A percentile compares a stretch with the other conserved stretches of the same genome.
These are phyloP conservation scores for Trichosporon coremiiforme DNA, from an alignment of 1,284 basidiomycete species.

Conservation along the genomic window DNA sequence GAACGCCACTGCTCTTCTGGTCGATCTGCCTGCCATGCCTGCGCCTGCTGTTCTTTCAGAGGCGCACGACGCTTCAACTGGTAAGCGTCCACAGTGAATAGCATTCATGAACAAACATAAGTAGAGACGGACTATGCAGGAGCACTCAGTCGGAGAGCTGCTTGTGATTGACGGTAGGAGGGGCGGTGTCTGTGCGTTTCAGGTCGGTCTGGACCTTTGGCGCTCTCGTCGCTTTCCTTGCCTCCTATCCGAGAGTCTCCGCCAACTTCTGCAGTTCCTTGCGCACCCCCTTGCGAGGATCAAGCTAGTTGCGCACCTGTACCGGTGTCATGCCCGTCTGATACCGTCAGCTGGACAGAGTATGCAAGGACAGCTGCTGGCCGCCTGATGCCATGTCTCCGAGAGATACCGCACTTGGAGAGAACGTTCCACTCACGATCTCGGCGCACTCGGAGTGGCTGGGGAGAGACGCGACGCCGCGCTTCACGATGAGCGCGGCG, in stretches of 20 bases:
- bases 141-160: too few relatives aligned
- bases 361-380: too few relatives aligned
- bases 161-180: too few relatives aligned
- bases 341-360: background rate
- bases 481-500: conserved; percentile 8
- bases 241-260: background rate
- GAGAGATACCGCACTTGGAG: too few relatives aligned
- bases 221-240: too few relatives aligned
- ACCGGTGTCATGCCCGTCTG: conserved; percentile 14
- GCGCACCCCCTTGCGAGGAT: conserved; percentile 10
- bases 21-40: background rate
- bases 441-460: background rate
- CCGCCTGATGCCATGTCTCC: too few relatives aligned
- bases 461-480: background rate
- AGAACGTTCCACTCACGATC: background rate
- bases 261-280: conserved; percentile 1
- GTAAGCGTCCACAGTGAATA: too few relatives aligned
- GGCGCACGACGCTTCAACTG: too few relatives aligned
- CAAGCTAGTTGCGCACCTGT: conserved; percentile 1
- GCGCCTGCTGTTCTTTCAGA: too few relatives aligned
- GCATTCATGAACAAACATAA: too few relatives aligned
- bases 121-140: too few relatives aligned
- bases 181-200: background rate
- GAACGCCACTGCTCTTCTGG: too few relatives aligned
- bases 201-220: background rate